A percentile compares a stretch with the other conserved stretches of the same genome.
phyloP scores from a whole-genome alignment of 2,329 filamentous ascomycete genomes.

The Colletotrichum cuscutae region DNA sequence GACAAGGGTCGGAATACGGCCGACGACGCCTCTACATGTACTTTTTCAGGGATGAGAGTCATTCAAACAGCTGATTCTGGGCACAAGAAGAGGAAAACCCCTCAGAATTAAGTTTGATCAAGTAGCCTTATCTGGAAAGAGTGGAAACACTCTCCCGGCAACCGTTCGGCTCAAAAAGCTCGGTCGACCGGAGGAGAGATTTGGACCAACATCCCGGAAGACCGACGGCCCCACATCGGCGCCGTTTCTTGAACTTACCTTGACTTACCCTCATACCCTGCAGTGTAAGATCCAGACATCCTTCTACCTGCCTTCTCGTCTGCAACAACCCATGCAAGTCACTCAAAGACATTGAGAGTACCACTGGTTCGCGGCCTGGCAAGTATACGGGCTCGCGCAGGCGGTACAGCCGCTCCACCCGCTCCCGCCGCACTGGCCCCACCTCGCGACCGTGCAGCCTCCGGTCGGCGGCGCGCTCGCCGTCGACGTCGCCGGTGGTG shows the following conservation, averaged over 20 bases:
- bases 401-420: constrained; percentile 31
- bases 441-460: constrained; percentile 24
- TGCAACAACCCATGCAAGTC: not conserved
- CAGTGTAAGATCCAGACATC: fast-evolving
- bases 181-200: not conserved
- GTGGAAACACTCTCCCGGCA: not conserved
- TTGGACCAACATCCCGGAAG: not conserved
- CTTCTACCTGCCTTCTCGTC: not conserved
- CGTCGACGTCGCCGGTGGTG: constrained; percentile 29
- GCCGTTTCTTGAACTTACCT: not conserved
- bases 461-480: constrained; percentile 22
- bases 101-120: not conserved
- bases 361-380: constrained; percentile 30
- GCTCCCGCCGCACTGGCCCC: constrained; percentile 38
- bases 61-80: not conserved
- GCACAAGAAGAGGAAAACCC: not conserved
- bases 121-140: not conserved
- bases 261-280: not conserved
- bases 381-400: constrained; percentile 33
- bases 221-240: no score
- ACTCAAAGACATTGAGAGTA: constrained; percentile 35
- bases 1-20: not conserved
- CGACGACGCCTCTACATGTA: not conserved
- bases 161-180: not conserved
- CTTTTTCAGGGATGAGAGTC: not conserved